Evolutionary conservation across 2,329 filamentous ascomycete species (phyloP).

Genomic region (Fusarium nygamai): DNA sequence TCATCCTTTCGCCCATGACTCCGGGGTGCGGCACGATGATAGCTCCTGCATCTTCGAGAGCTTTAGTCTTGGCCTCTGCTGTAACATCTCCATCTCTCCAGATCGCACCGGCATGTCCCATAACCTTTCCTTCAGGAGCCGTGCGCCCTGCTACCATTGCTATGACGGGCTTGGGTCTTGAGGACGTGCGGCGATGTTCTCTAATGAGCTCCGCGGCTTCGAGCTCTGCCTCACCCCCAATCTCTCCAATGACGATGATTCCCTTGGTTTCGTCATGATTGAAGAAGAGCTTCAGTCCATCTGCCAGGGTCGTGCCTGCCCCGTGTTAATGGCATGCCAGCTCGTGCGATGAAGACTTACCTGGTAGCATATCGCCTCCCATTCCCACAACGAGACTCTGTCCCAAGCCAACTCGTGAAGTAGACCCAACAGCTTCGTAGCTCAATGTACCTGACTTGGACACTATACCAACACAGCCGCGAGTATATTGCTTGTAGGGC

Average conservation of each 20-base stretch:
- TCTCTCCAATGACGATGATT: constrained; percentile 77
- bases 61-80: constrained; percentile 47
- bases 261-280: constrained; percentile 74
- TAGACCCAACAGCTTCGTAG: constrained; percentile 81
- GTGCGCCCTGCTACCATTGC: constrained; percentile 73
- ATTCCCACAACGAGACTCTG: constrained; percentile 82
- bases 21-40: constrained; percentile 52
- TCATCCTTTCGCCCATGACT: constrained; percentile 50
- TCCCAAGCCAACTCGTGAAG: constrained; percentile 77
- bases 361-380: constrained; percentile 79
- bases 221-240: constrained; percentile 75
- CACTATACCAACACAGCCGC: constrained; percentile 77
- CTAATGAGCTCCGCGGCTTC: constrained; percentile 77
- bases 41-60: constrained; percentile 50
- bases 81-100: constrained; percentile 44
- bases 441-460: constrained; percentile 85
- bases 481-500: constrained; percentile 53
- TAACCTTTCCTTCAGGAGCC: constrained; percentile 68
- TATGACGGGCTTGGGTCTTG: constrained; percentile 70
- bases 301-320: constrained; percentile 71
- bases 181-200: constrained; percentile 64
- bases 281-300: constrained; percentile 75
- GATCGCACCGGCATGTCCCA: constrained; percentile 80
- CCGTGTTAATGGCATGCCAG: not conserved
- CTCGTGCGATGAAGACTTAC: constrained; percentile 41